These are phyloP conservation scores for Talaromyces sp. DNA, from an alignment of 2,329 filamentous ascomycete genomes.

Conservation along the genomic window DNA sequence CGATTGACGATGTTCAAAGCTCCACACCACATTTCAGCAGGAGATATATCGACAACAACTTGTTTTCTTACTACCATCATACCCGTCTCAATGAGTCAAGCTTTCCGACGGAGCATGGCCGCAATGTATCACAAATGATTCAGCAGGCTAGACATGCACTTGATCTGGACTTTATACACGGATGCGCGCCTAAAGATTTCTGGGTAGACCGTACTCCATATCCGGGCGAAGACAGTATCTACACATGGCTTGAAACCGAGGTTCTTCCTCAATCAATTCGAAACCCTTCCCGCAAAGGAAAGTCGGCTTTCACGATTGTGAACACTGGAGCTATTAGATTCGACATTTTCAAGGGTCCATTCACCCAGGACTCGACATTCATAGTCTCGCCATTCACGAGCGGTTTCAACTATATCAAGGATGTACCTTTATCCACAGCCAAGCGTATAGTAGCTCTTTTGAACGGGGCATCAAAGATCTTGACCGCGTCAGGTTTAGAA, in stretches of 20 bases:
- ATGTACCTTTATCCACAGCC: slow-evolving; percentile 76
- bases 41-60: slow-evolving; percentile 90
- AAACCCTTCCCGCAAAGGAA: slow-evolving; percentile 55
- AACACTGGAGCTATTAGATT: slow-evolving; percentile 94
- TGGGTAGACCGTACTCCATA: slow-evolving; percentile 81
- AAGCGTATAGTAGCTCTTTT: slow-evolving; percentile 61
- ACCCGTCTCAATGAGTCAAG: slow-evolving; percentile 65
- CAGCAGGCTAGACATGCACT: slow-evolving; percentile 64
- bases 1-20: slow-evolving; percentile 63
- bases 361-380: slow-evolving; percentile 82
- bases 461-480: slow-evolving; percentile 55
- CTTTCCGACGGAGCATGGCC: slow-evolving; percentile 73
- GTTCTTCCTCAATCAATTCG: slow-evolving; percentile 67
- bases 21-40: slow-evolving; percentile 61
- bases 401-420: slow-evolving; percentile 68
- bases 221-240: slow-evolving; percentile 69
- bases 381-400: slow-evolving; percentile 85
- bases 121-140: slow-evolving; percentile 68
- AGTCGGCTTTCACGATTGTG: slow-evolving; percentile 65
- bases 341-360: slow-evolving; percentile 88
- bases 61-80: slow-evolving; percentile 79
- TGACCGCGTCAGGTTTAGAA: slow-evolving; percentile 26
- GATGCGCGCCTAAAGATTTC: slow-evolving; percentile 75
- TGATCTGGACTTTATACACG: slow-evolving; percentile 67
- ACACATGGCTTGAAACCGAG: slow-evolving; percentile 71